Evolutionary conservation across 257 asterid genomes (phyloP), one percentile per base, ranked within the genome.

Genomic region (Paraleonurus japonicus): DNA sequence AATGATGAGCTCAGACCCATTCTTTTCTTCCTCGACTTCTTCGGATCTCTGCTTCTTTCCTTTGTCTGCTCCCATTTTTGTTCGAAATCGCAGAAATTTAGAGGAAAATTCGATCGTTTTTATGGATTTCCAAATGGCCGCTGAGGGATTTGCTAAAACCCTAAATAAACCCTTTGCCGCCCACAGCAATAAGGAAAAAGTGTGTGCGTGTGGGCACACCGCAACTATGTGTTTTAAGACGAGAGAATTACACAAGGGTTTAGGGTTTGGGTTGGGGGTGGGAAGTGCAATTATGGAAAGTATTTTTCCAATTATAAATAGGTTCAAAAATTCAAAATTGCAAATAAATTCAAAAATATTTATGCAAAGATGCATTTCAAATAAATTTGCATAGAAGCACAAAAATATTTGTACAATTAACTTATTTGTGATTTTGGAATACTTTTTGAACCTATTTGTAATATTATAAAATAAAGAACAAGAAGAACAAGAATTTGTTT

Each of bases 31-130:
- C 77, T 75, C 85, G 20, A 1, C 71, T 20, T 76, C 89, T 65
- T 23, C 87, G 74, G 78, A 66, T 81, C 85, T 90, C 83, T 85
- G 95, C 81, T 86, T 90, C 86, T 90, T 90, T 65, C 91, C 92
- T 78, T 88, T 90, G 76, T 90, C 96, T 37, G 79, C 90, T 50
- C 84, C 96, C 97, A 91, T 91, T 76, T 67, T 74, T 57, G 58
- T 3, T 43, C 30, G 20, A 41, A 72, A 58, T 50, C 69, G 73
- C 58, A 32, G 60, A 60, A 61, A 50, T 27, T 55, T 16, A 23
- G 66, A 47, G 69, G 3, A 41, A 72, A 20, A 5, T 50, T 65
- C 19, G 53, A 19, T 3, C 1, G 10, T 48, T 41, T 28, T 15
- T 24, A 4, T 47, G 75, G 51, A 61, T 24, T 35, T 54, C 16